Evolutionary conservation across 208 protist genomes (phyloP).

Genomic region (Blechomonas ayalai): DNA sequence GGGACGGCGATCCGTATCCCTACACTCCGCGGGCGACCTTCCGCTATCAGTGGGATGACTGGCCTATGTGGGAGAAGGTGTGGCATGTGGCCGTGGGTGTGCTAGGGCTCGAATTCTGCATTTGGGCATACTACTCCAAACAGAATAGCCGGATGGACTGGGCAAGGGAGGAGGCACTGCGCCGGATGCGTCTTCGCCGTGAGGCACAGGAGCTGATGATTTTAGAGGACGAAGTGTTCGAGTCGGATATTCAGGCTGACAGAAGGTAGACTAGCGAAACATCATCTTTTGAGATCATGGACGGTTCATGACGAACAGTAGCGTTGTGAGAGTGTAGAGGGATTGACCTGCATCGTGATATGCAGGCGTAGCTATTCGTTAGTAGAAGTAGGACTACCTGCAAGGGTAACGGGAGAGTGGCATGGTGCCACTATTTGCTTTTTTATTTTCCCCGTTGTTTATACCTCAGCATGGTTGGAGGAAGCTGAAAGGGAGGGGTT

Average conservation of each 20-base stretch:
- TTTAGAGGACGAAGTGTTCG: constrained; percentile 71
- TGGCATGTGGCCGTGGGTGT: constrained; percentile 69
- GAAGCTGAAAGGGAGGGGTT: too few species aligned
- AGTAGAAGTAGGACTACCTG: too few species aligned
- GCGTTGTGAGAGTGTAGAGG: too few species aligned
- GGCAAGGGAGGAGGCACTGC: constrained; percentile 83
- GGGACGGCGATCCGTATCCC: constrained; percentile 83
- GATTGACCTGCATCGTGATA: too few species aligned
- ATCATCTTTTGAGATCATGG: too few species aligned
- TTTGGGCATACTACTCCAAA: constrained; percentile 84
- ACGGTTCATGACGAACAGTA: too few species aligned
- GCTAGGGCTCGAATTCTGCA: constrained; percentile 54
- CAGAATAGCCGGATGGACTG: constrained; percentile 82
- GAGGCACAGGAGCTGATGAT: constrained; percentile 89
- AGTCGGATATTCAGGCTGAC: constrained; percentile 75
- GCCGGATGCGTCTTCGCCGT: constrained; percentile 81
- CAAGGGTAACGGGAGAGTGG: too few species aligned
- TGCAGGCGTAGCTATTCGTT: too few species aligned
- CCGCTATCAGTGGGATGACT: constrained; percentile 88
- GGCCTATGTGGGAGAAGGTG: constrained; percentile 86
- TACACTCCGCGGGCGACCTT: constrained; percentile 87
- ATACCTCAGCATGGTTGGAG: too few species aligned
- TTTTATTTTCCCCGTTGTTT: too few species aligned
- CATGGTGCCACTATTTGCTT: too few species aligned
- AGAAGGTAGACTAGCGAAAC: constrained; percentile 41